These are phyloP conservation scores for Phytophthora fragariaefolia DNA, from an alignment of 352 stramenopile species.

Conservation along the genomic window DNA sequence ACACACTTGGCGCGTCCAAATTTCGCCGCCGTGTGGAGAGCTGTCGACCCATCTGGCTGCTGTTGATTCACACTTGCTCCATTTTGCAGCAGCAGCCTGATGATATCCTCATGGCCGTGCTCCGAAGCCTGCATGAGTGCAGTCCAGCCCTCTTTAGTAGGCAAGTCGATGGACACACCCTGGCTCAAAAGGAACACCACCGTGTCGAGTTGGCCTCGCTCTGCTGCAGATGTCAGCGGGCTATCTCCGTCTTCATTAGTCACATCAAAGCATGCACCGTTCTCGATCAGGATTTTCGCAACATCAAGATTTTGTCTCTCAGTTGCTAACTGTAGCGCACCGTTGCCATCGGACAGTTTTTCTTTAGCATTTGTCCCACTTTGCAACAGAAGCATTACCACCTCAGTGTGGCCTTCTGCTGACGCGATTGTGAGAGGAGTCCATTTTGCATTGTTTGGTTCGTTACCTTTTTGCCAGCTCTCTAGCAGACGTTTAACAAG, in stretches of 20 bases:
- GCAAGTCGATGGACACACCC: background rate
- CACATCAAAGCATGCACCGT: background rate
- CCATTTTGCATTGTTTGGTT: background rate
- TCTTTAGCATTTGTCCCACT: background rate
- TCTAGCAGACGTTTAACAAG: background rate
- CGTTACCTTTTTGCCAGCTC: background rate
- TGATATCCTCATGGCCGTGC: background rate
- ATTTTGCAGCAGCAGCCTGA: background rate
- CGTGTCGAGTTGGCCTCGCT: background rate
- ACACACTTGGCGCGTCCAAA: background rate
- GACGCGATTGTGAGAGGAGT: slow-evolving; percentile 1
- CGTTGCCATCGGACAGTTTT: background rate
- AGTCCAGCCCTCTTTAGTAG: background rate
- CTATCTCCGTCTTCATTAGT: background rate
- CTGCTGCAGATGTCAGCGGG: background rate
- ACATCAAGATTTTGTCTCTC: background rate
- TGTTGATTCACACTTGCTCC: background rate
- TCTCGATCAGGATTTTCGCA: background rate
- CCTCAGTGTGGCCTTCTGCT: background rate
- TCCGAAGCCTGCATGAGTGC: background rate
- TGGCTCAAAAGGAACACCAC: background rate
- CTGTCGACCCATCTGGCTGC: background rate
- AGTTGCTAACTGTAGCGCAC: slow-evolving; percentile 1
- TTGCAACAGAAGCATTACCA: background rate
- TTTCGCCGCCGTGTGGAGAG: background rate